Conservation (phyloP, 2,329 filamentous ascomycete genomes). For the Magnaporthiopsis incrustans region DNA sequence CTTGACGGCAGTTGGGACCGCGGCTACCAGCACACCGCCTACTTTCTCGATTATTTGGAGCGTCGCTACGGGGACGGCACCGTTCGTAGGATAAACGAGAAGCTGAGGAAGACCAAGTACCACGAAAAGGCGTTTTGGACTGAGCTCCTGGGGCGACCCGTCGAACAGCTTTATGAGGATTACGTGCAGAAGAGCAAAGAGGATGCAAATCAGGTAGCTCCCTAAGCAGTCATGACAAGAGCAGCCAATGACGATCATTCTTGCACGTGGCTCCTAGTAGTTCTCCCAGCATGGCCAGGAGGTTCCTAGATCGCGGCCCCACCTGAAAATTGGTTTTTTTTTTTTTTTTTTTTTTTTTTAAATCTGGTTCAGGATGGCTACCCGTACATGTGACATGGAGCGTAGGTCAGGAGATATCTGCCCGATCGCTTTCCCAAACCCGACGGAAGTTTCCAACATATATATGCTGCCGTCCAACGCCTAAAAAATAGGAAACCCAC, state of each 20-base stretch:
- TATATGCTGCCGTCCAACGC: neutral
- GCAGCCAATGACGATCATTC: neutral
- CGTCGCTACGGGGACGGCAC: constrained; percentile 50
- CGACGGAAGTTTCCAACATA: neutral
- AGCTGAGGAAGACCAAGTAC: constrained; percentile 55
- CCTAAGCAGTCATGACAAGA: constrained; percentile 7
- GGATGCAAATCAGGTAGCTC: neutral
- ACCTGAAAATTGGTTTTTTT: no score
- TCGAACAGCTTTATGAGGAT: constrained; percentile 65
- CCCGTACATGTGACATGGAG: no score
- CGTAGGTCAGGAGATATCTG: no score
- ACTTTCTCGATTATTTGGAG: constrained; percentile 84
- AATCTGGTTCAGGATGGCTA: no score
- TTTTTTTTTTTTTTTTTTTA: no score
- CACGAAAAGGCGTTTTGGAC: constrained; percentile 60
- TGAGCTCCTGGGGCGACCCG: constrained; percentile 54
- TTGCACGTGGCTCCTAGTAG: no score
- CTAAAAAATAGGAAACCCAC: constrained; percentile 3
- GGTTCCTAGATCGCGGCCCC: neutral
- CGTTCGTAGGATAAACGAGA: constrained; percentile 58
- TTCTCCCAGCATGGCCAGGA: no score
- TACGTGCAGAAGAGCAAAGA: constrained; percentile 39
- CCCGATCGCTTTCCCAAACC: no score
- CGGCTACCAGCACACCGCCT: constrained; percentile 86
- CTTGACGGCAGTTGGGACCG: constrained; percentile 64